Evolutionary conservation across 208 protist species (phyloP).

Genomic region (Leishmania martiniquensis): DNA sequence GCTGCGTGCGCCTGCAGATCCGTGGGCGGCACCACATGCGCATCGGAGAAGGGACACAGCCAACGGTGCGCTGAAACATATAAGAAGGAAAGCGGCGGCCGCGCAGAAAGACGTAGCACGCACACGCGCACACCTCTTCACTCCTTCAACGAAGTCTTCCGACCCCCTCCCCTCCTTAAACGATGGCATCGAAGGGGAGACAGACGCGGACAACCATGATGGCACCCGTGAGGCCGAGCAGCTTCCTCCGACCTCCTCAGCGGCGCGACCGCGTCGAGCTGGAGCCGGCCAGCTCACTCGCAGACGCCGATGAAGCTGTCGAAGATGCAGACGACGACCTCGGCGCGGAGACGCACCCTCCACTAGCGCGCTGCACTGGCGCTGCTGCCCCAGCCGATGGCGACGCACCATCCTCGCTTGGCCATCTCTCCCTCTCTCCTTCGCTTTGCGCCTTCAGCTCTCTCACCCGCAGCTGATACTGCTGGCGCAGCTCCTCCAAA

Average conservation of each 20-base stretch:
- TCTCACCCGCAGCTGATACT: slow-evolving; percentile 53
- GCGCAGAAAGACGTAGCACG: no score
- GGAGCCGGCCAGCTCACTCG: not conserved
- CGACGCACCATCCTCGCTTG: not conserved
- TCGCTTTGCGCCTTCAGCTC: slow-evolving; percentile 30
- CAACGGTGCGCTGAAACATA: not conserved
- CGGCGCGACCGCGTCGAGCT: not conserved
- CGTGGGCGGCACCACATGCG: not conserved
- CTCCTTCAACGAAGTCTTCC: not conserved
- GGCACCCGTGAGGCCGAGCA: not conserved
- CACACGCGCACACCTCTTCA: not conserved
- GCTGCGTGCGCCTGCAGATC: not conserved
- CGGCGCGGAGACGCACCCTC: not conserved
- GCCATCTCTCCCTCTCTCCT: not conserved
- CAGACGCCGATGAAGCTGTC: not conserved
- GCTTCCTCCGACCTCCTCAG: not conserved
- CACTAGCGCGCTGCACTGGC: not conserved
- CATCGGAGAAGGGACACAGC: not conserved
- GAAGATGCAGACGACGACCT: not conserved
- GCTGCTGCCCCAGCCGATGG: not conserved
- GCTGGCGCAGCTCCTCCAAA: slow-evolving; percentile 45
- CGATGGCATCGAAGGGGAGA: not conserved
- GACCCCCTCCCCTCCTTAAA: not conserved
- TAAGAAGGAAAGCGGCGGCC: not conserved
- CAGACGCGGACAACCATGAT: not conserved